Evolutionary conservation across 2,329 filamentous ascomycete species (phyloP).

Genomic region (Tolypocladium album): DNA sequence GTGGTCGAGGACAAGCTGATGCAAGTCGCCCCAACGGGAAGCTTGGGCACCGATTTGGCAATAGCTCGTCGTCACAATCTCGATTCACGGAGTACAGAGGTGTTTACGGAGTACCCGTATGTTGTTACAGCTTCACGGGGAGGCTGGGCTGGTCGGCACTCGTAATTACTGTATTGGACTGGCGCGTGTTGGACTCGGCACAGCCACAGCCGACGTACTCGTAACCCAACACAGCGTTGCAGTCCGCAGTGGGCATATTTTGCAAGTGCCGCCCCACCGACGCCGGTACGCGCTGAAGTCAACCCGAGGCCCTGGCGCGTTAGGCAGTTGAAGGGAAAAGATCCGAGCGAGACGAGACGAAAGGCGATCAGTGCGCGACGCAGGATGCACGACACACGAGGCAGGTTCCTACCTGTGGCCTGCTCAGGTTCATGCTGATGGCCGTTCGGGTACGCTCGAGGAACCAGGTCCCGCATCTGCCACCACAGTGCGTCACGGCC

Average conservation of each 20-base stretch:
- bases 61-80: too few relatives aligned
- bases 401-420: too few relatives aligned
- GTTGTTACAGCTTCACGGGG: too few relatives aligned
- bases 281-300: neutral
- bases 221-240: neutral
- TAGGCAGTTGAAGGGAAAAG: neutral
- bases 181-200: neutral
- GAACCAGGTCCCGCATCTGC: neutral
- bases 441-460: neutral
- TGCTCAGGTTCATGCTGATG: neutral
- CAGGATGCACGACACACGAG: neutral
- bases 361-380: neutral
- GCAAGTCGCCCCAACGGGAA: neutral
- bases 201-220: neutral
- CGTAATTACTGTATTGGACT: neutral
- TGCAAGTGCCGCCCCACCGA: neutral
- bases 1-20: neutral
- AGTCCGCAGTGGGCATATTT: neutral
- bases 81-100: neutral
- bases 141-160: neutral
- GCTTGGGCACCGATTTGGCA: neutral
- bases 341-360: neutral
- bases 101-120: neutral
- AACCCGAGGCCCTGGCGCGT: neutral
- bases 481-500: neutral